phyloP scores from a whole-genome alignment of 2,329 filamentous ascomycete genomes.

The Mycogone perniciosa region DNA sequence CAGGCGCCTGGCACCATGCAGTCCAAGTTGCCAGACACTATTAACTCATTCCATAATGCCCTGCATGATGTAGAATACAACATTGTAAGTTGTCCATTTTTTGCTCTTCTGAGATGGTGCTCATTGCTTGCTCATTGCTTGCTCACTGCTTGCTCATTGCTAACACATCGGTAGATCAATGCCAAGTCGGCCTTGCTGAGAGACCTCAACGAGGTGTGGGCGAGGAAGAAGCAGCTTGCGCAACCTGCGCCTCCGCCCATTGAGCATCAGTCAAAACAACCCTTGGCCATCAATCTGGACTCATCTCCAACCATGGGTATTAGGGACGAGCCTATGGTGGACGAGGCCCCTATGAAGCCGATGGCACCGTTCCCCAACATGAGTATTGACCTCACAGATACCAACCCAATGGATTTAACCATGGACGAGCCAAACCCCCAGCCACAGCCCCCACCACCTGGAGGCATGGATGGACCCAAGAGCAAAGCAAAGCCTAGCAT shows the following conservation, averaged over 20 bases:
- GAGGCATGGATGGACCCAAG: slow-evolving; percentile 13
- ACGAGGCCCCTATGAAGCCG: slow-evolving; percentile 33
- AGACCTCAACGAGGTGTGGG: slow-evolving; percentile 41
- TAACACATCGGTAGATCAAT: slow-evolving; percentile 23
- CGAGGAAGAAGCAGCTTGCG: slow-evolving; percentile 18
- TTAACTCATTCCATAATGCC: slow-evolving; percentile 44
- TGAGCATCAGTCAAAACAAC: slow-evolving; percentile 30
- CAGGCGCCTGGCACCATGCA: slow-evolving; percentile 29
- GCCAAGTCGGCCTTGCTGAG: slow-evolving; percentile 51
- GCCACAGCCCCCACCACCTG: slow-evolving; percentile 10
- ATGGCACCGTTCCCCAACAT: slow-evolving; percentile 53
- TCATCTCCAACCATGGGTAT: slow-evolving; percentile 25
- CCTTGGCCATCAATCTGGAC: slow-evolving; percentile 32
- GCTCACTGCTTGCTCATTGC: neutral
- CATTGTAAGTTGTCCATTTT: slow-evolving; percentile 39
- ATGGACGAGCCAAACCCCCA: slow-evolving; percentile 4
- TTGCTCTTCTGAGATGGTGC: neutral
- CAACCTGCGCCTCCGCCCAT: slow-evolving; percentile 22
- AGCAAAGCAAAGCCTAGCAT: slow-evolving; percentile 8
- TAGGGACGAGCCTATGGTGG: slow-evolving; percentile 27
- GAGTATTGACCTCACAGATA: slow-evolving; percentile 39
- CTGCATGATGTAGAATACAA: slow-evolving; percentile 52
- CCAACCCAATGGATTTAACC: slow-evolving; percentile 8
- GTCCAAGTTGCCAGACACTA: slow-evolving; percentile 40
- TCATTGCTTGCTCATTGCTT: neutral